Evolutionary conservation across 768 basidiomycete genomes (phyloP).

Genomic region (Lentinus tigrinus): DNA sequence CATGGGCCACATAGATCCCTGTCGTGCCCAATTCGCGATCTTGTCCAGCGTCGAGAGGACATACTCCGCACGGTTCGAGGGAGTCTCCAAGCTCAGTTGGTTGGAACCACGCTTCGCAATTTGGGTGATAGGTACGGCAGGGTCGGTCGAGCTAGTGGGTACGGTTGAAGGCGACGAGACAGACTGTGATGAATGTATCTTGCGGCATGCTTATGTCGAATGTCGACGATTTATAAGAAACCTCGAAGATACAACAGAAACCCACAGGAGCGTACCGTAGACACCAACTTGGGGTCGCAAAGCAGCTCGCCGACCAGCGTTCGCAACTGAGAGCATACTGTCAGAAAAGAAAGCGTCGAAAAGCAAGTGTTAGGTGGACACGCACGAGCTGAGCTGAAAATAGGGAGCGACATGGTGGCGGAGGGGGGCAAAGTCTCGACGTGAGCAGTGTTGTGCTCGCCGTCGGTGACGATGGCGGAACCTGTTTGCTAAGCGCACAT

Average conservation of each 20-base stretch:
- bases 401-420: constrained; percentile 47
- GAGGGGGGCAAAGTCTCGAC: constrained; percentile 4
- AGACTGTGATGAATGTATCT: constrained; percentile 53
- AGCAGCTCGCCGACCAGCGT: constrained; percentile 43
- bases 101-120: constrained; percentile 80
- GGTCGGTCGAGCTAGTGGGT: constrained; percentile 43
- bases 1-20: constrained; percentile 99
- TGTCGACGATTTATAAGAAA: not conserved
- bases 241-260: not conserved
- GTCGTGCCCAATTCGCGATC: constrained; percentile 94
- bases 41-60: constrained; percentile 96
- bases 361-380: not conserved
- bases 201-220: constrained; percentile 43
- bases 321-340: constrained; percentile 30
- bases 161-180: constrained; percentile 38
- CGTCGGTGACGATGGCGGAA: constrained; percentile 23
- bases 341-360: not conserved
- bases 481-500: constrained; percentile 15
- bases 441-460: constrained; percentile 9
- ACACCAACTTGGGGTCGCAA: constrained; percentile 45
- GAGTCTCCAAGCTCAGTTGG: constrained; percentile 83
- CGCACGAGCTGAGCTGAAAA: constrained; percentile 36
- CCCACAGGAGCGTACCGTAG: constrained; percentile 33
- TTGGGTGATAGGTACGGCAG: constrained; percentile 58
- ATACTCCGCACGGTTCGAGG: constrained; percentile 85